These are phyloP conservation scores for Monilinia laxa DNA, from an alignment of 2,329 filamentous ascomycete species.

Conservation along the genomic window DNA sequence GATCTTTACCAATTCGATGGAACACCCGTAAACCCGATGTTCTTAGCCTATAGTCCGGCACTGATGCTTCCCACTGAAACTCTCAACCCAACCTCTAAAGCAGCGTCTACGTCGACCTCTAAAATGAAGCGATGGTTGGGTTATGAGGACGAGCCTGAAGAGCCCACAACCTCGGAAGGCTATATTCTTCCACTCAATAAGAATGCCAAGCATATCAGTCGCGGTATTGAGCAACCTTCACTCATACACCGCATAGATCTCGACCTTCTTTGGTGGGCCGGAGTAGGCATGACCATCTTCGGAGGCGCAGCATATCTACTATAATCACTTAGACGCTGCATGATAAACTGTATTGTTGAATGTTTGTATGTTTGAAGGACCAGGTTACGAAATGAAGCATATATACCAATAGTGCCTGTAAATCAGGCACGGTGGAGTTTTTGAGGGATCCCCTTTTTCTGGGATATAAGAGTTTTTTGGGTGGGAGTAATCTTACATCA, in stretches of 20 bases:
- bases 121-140: slow-evolving; percentile 41
- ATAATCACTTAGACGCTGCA: slow-evolving; percentile 26
- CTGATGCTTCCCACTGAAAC: slow-evolving; percentile 69
- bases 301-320: slow-evolving; percentile 41
- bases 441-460: slow-evolving; percentile 24
- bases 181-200: slow-evolving; percentile 36
- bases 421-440: slow-evolving; percentile 17
- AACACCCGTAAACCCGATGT: slow-evolving; percentile 65
- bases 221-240: slow-evolving; percentile 27
- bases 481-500: slow-evolving; percentile 9
- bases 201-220: slow-evolving; percentile 37
- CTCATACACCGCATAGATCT: slow-evolving; percentile 35
- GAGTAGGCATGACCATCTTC: slow-evolving; percentile 40
- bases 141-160: slow-evolving; percentile 35
- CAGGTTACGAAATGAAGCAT: slow-evolving; percentile 24
- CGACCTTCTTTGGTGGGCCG: slow-evolving; percentile 40
- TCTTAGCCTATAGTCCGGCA: slow-evolving; percentile 60
- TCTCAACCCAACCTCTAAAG: slow-evolving; percentile 54
- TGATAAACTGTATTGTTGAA: slow-evolving; percentile 9
- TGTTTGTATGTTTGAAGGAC: slow-evolving; percentile 30
- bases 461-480: slow-evolving; percentile 22
- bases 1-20: slow-evolving; percentile 65
- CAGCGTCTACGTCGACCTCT: slow-evolving; percentile 41
- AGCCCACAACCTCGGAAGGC: slow-evolving; percentile 42
- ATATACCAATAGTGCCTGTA: slow-evolving; percentile 27